A percentile compares a stretch with the other conserved stretches of the same genome.
phyloP scores from a whole-genome alignment of 306 rosid genomes.

The Vigna mungo region DNA sequence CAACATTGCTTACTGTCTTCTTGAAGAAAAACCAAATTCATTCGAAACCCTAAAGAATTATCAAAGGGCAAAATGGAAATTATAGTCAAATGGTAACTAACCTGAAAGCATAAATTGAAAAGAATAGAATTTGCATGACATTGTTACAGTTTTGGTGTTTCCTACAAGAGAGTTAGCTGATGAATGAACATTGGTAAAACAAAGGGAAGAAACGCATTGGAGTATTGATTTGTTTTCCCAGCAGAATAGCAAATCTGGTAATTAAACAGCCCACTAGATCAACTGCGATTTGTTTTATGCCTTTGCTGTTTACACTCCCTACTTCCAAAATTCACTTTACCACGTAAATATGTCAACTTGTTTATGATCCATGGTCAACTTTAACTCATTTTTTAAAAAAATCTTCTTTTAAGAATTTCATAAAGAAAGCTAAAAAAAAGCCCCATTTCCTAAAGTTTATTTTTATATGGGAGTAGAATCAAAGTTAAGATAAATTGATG shows the following conservation, averaged over 20 bases:
- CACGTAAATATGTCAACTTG: no score
- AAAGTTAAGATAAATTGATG: no score
- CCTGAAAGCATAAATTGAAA: not conserved
- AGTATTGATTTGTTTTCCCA: no score
- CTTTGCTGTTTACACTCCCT: no score
- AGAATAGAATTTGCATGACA: not conserved
- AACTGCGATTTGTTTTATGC: not conserved
- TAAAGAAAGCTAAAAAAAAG: no score
- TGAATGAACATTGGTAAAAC: not conserved
- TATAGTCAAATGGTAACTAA: not conserved
- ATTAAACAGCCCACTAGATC: not conserved
- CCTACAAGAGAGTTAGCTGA: not conserved
- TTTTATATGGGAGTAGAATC: no score
- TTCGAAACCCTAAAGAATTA: not conserved
- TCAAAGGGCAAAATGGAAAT: not conserved
- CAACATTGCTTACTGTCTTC: conserved; percentile 41
- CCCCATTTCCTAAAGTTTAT: no score
- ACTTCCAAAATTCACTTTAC: no score
- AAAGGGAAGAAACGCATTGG: not conserved
- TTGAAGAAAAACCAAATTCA: not conserved
- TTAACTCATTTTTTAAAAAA: no score
- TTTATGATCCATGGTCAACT: no score
- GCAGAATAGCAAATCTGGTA: not conserved
- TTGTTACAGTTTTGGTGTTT: not conserved
- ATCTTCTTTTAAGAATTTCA: no score